phyloP scores from a whole-genome alignment of 768 basidiomycete genomes.

The Auriculariales sp. region DNA sequence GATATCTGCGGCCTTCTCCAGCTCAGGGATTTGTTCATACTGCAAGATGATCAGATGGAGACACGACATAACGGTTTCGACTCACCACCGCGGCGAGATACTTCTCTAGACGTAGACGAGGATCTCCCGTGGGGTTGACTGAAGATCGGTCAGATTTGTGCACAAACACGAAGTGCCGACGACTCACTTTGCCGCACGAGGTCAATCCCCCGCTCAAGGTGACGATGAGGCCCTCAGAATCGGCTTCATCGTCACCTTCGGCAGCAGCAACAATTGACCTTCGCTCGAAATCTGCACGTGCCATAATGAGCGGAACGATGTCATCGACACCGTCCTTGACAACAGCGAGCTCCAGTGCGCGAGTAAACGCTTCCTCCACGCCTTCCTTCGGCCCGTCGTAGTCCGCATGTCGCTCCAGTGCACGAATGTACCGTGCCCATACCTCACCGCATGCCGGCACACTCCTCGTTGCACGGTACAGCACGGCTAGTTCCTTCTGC shows the following conservation, averaged over 20 bases:
- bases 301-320: slow-evolving; percentile 45
- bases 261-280: slow-evolving; percentile 33
- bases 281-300: slow-evolving; percentile 50
- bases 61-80: neutral
- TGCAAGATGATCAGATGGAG: slow-evolving; percentile 24
- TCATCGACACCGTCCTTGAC: slow-evolving; percentile 49
- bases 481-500: slow-evolving; percentile 7
- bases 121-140: slow-evolving; percentile 60
- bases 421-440: neutral
- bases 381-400: slow-evolving; percentile 1
- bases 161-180: slow-evolving; percentile 1
- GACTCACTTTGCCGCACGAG: slow-evolving; percentile 41
- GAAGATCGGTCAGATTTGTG: neutral
- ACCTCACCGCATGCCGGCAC: neutral
- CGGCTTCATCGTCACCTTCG: slow-evolving; percentile 34
- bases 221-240: slow-evolving; percentile 36
- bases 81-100: slow-evolving; percentile 64
- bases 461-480: neutral
- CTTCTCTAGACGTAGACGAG: slow-evolving; percentile 68
- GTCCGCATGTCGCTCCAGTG: neutral
- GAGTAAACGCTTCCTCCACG: slow-evolving; percentile 37
- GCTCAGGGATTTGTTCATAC: slow-evolving; percentile 35
- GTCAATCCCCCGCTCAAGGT: slow-evolving; percentile 50
- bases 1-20: slow-evolving; percentile 16
- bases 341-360: slow-evolving; percentile 39